Evolutionary conservation across 768 basidiomycete genomes (phyloP).

Genomic region (Asterophora parasitica): DNA sequence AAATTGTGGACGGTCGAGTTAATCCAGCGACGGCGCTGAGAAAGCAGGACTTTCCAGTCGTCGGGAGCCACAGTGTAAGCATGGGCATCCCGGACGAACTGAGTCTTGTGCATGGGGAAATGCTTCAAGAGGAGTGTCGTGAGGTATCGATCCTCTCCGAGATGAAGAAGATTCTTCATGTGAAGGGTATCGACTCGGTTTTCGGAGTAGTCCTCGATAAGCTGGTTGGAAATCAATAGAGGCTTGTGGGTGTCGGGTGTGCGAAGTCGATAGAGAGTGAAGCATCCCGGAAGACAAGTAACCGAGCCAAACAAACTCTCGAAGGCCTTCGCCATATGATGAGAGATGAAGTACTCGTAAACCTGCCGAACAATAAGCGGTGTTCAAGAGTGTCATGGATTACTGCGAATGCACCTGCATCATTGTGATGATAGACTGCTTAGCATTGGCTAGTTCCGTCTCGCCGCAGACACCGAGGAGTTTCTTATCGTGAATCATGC

Average conservation of each 20-base stretch:
- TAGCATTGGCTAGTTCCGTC: slow-evolving; percentile 87
- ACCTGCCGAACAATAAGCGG: slow-evolving; percentile 43
- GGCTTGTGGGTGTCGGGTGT: slow-evolving; percentile 96
- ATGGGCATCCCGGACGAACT: slow-evolving; percentile 91
- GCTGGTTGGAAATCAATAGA: slow-evolving; percentile 83
- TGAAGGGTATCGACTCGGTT: slow-evolving; percentile 96
- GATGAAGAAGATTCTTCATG: slow-evolving; percentile 96
- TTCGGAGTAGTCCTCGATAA: slow-evolving; percentile 91
- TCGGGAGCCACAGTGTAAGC: slow-evolving; percentile 95
- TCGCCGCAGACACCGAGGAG: slow-evolving; percentile 94
- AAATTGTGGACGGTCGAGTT: slow-evolving; percentile 99
- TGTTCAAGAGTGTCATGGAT: neutral
- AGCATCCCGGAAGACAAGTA: slow-evolving; percentile 98
- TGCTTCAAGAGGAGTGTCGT: slow-evolving; percentile 95
- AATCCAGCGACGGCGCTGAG: slow-evolving; percentile 98
- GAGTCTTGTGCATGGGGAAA: slow-evolving; percentile 92
- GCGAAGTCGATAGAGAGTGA: slow-evolving; percentile 93
- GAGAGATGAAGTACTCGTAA: slow-evolving; percentile 98
- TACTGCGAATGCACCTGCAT: slow-evolving; percentile 62
- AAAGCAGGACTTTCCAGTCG: slow-evolving; percentile 89
- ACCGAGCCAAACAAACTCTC: slow-evolving; percentile 96
- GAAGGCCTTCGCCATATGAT: slow-evolving; percentile 98
- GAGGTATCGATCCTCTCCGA: slow-evolving; percentile 98
- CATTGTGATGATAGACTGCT: slow-evolving; percentile 95
- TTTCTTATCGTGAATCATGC: slow-evolving; percentile 97